phyloP scores from a whole-genome alignment of 2,329 filamentous ascomycete genomes.

The Hypomyces rosellus region DNA sequence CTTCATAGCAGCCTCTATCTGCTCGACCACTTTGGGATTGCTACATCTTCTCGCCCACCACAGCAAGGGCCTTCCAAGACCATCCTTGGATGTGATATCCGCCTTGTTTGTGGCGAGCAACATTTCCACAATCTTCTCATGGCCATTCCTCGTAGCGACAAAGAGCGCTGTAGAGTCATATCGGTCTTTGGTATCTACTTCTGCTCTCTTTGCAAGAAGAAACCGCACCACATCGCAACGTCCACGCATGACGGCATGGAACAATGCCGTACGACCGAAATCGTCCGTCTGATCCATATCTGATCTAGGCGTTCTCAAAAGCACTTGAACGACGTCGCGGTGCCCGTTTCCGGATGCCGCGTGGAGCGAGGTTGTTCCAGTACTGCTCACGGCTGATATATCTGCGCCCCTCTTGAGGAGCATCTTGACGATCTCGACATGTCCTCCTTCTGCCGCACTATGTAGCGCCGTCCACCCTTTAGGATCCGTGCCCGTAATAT shows the following conservation, averaged over 20 bases:
- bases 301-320: neutral
- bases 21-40: neutral
- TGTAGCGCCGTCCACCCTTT: neutral
- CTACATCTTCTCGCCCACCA: conserved; percentile 9
- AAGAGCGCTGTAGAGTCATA: neutral
- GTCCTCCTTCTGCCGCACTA: neutral
- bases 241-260: neutral
- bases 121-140: neutral
- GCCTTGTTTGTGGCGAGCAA: neutral
- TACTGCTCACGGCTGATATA: neutral
- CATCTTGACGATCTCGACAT: neutral
- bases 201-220: neutral
- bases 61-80: conserved; percentile 5
- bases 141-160: conserved; percentile 6
- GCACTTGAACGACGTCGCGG: neutral
- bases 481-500: neutral
- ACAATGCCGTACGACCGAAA: neutral
- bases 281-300: neutral
- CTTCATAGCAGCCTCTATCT: neutral
- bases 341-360: neutral
- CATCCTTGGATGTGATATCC: neutral
- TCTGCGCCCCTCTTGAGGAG: neutral
- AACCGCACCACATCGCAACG: neutral
- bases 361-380: neutral
- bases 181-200: neutral